Evolutionary conservation across 2,329 filamentous ascomycete species (phyloP).

Genomic region (Trichoderma guizhouense): DNA sequence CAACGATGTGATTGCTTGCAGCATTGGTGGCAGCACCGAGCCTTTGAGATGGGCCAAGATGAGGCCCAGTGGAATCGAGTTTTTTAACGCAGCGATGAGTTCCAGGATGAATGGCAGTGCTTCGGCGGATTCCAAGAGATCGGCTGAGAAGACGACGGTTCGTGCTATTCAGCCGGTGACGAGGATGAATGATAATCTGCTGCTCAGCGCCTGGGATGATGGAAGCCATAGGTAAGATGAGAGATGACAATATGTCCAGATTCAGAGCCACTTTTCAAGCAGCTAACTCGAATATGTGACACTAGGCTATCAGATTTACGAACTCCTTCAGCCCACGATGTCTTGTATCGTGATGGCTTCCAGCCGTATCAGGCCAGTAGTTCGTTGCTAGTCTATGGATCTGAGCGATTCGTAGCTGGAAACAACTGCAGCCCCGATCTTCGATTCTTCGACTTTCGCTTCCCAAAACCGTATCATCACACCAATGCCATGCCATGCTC

Average conservation of each 20-base stretch:
- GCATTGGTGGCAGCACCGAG: conserved; percentile 39
- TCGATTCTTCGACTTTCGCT: conserved; percentile 55
- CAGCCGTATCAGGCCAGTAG: conserved; percentile 45
- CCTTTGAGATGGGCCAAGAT: conserved; percentile 46
- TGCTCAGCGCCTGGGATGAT: conserved; percentile 53
- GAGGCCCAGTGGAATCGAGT: conserved; percentile 44
- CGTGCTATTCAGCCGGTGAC: conserved; percentile 47
- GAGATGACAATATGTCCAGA: background rate
- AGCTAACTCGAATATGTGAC: conserved; percentile 3
- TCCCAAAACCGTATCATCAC: conserved; percentile 47
- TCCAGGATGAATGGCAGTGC: background rate
- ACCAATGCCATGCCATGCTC: conserved; percentile 47
- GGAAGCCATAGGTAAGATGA: conserved; percentile 42
- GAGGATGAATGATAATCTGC: conserved; percentile 36
- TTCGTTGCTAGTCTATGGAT: conserved; percentile 48
- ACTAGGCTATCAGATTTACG: conserved; percentile 47
- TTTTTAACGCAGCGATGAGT: conserved; percentile 35
- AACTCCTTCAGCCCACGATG: conserved; percentile 44
- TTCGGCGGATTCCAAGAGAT: background rate
- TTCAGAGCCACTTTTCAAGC: background rate
- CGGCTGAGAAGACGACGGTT: conserved; percentile 38
- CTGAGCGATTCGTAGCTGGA: conserved; percentile 50
- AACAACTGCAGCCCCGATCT: conserved; percentile 42
- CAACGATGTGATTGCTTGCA: conserved; percentile 43
- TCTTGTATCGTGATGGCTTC: conserved; percentile 52